Evolutionary conservation across 306 rosid genomes (phyloP), one percentile per base, ranked within the genome.

Genomic region (Acacia crassicarpa): DNA sequence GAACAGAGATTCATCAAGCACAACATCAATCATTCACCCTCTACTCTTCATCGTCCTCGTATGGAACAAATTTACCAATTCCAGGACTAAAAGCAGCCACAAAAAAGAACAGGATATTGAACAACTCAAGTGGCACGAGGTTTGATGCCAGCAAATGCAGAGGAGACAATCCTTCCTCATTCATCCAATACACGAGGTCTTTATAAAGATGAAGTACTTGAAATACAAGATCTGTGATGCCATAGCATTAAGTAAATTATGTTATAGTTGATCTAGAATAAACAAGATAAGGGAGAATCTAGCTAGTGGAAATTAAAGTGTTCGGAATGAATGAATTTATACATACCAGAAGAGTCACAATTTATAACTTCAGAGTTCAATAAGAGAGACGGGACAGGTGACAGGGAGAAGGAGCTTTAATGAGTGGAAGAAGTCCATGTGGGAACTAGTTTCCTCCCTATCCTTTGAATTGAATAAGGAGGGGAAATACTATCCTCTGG

Each of bases 71-170:
- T 87, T 89, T 87, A 25, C 99, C 99, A 53, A 92, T 93, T 27
- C 99, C 99, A 43, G 98, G 98, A 82, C 93, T 95, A 91, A 95
- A 62, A 16, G 98, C 99, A 35, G 99, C 99, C 67, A 95, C 0
- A 89, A 93, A 95, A 91, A 95, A 95, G 97, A 93, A 95, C 59
- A 85, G 27, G 30, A 95, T 97, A 32, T 91, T 93, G 82, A 95
- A 90, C 87, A 95, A 83, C 73, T 91, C 97, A 14, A 95, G 89
- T 0, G 98, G 61, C 61, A 85, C 82, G 15, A 65, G 97, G 87
- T 88, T 90, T 32, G 66, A 48, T 0, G 94, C 92, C 11, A 92
- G 84, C 65, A 83, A 12, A 84, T 92, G 94, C n/a, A 92, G 93
- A 30, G 94, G 91, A 23, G 83, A 20, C 7, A 19, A 9, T 8